Conservation (phyloP, 1,284 basidiomycete genomes). For the Stereum hirsutum region DNA sequence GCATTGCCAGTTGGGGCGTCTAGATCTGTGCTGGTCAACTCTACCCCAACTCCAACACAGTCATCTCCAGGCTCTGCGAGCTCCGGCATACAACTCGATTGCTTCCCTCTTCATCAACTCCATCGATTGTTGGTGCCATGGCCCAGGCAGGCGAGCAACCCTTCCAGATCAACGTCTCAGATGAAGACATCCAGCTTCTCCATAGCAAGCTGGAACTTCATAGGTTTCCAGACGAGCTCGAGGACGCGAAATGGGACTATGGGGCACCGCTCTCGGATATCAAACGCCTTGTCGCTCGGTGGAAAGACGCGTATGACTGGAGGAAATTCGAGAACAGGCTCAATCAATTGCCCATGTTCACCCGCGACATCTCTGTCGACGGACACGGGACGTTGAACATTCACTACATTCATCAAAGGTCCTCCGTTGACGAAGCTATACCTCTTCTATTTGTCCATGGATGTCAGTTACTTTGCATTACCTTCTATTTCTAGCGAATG, state of each 20-base stretch:
- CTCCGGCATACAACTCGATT: background rate
- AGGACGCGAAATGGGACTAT: slow-evolving; percentile 34
- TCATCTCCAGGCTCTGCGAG: no score
- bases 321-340: slow-evolving; percentile 30
- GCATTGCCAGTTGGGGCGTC: no score
- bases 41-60: no score
- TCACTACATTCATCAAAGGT: slow-evolving; percentile 43
- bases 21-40: no score
- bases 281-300: slow-evolving; percentile 29
- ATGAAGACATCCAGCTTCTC: slow-evolving; percentile 26
- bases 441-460: slow-evolving; percentile 46
- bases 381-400: slow-evolving; percentile 33
- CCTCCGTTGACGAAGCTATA: slow-evolving; percentile 29
- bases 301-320: slow-evolving; percentile 41
- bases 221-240: slow-evolving; percentile 39
- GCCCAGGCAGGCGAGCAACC: no score
- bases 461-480: slow-evolving; percentile 24
- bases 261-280: slow-evolving; percentile 39
- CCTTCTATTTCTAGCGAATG: background rate
- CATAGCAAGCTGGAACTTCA: slow-evolving; percentile 30
- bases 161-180: slow-evolving; percentile 33
- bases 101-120: background rate
- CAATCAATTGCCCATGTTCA: slow-evolving; percentile 41
- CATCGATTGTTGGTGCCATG: no score
- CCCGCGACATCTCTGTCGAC: slow-evolving; percentile 31